These are phyloP conservation scores for Backusella luteola DNA, from an alignment of 192 early-diverging fungal species.

Conservation along the genomic window DNA sequence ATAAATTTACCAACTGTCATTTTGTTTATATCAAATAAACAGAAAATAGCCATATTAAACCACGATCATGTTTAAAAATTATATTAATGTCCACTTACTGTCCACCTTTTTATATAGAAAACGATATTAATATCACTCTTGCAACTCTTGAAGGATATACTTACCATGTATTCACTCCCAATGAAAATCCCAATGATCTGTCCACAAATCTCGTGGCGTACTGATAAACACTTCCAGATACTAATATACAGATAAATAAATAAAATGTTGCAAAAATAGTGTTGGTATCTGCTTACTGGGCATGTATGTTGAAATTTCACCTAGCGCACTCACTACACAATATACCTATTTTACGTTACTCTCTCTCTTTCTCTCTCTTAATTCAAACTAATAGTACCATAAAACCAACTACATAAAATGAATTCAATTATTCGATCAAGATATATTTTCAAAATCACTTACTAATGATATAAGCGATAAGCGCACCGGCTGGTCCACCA, in stretches of 20 bases:
- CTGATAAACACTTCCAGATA: conserved; percentile 73
- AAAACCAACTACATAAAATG: neutral
- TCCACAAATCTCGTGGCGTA: conserved; percentile 77
- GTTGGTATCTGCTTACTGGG: conserved; percentile 34
- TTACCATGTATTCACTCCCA: conserved; percentile 68
- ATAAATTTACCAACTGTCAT: neutral
- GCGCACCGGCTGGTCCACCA: conserved; percentile 67
- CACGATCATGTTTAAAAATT: neutral
- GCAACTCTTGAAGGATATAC: too few relatives aligned
- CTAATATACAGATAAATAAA: neutral
- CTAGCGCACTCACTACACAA: conserved; percentile 75
- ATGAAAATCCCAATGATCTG: conserved; percentile 65
- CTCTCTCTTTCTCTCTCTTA: neutral
- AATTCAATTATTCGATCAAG: neutral
- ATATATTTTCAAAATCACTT: neutral
- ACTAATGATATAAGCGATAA: conserved; percentile 55
- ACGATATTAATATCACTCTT: conserved; percentile 17
- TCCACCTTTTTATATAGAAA: conserved; percentile 6
- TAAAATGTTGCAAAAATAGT: neutral
- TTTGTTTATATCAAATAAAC: neutral
- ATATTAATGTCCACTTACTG: neutral
- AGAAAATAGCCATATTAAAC: conserved; percentile 12
- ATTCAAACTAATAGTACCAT: neutral
- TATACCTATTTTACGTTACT: conserved; percentile 40
- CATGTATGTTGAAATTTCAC: conserved; percentile 82